Evolutionary conservation across 2,329 filamentous ascomycete genomes (phyloP), one percentile per base, ranked within the genome.

Genomic region (Hymenoscyphus salicellus): DNA sequence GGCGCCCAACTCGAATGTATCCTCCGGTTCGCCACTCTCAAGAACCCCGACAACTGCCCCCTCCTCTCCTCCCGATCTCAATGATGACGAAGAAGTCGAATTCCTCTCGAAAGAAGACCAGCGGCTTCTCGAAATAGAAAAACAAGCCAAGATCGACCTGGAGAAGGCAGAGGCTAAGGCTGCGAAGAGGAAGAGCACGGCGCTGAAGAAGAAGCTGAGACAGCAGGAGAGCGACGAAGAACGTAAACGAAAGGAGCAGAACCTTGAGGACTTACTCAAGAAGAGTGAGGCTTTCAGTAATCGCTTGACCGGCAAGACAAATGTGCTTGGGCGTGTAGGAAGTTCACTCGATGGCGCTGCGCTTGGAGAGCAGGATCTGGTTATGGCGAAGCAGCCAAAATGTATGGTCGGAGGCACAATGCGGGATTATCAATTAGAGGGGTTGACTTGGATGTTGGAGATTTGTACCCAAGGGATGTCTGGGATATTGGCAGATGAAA

Each of bases 381-480:
- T 88, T 63, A 92, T 96, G 75, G 94, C 93, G 0, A 83, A 90
- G 67, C 95, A 99, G 74, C 95, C 95, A 0, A 88, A 89, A 68
- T 87, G 93, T 65, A 87, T 99, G 71, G 88, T 89, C 0, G 92
- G 92, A 5, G 95, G 95, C 1, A 89, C 88, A 3, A 98, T 99
- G 94, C 84, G 93, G 20, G 90, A 91, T 67, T 99, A 99, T 74
- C 95, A 99, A 72, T 80, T 99, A 0, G 94, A 98, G 75, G 95
- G 95, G 0, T 78, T 99, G 0, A 96, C 96, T 0, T 99, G 95
- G 95, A 89, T 99, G 81, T 96, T 71, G 77, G 80, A 63, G 77
- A 83, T 67, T 81, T 86, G 64, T 87, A 89, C 1, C 79, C 85
- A 26, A 84, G 92, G 87, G 1, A 82, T 88, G 43, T 91, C 91